Conservation (phyloP, 257 asterid species). For the Perilla frutescens region DNA sequence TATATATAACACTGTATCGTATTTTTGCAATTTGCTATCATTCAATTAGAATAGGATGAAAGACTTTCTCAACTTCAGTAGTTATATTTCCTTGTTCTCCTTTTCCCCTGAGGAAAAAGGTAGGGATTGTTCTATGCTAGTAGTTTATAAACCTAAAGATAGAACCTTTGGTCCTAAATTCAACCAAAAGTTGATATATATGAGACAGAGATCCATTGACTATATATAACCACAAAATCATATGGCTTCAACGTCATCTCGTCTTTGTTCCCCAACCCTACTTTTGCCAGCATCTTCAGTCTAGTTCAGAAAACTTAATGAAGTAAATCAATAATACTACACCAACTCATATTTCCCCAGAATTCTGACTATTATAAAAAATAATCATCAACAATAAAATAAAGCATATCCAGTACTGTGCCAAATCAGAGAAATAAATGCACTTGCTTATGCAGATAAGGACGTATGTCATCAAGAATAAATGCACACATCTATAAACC, state of each 20-base stretch:
- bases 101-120: not conserved
- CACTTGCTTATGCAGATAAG: constrained; percentile 20
- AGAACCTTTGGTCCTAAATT: constrained; percentile 14
- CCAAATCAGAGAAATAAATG: constrained; percentile 40
- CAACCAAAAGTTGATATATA: constrained; percentile 12
- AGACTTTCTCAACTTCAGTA: not conserved
- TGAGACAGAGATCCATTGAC: constrained; percentile 3
- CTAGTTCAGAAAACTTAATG: constrained; percentile 12
- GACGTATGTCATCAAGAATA: constrained; percentile 23
- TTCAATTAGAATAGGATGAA: too few species aligned
- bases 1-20: not conserved
- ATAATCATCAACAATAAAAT: not conserved
- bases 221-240: constrained; percentile 23
- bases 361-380: constrained; percentile 25
- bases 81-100: not conserved
- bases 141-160: not conserved
- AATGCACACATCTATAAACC: constrained; percentile 11
- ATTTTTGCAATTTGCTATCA: not conserved
- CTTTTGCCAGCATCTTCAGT: constrained; percentile 15
- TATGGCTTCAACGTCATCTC: not conserved
- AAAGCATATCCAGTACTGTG: not conserved
- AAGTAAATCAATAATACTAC: not conserved
- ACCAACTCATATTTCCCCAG: constrained; percentile 23
- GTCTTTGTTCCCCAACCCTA: constrained; percentile 9
- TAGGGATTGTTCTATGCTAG: not conserved